Conservation (phyloP, 2,329 filamentous ascomycete species). For the Coniochaeta ligniaria region DNA sequence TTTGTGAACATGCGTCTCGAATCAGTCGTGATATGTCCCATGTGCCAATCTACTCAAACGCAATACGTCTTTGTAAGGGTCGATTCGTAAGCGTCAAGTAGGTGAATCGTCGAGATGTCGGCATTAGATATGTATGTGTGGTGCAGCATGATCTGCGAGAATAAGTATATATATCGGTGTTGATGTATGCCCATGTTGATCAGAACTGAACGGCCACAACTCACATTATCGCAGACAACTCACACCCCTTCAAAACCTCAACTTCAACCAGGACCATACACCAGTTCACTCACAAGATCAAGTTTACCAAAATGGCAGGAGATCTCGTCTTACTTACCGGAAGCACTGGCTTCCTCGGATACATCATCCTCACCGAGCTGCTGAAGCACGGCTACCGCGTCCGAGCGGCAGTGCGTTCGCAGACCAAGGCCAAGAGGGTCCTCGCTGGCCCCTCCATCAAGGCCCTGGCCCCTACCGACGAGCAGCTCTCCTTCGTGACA, state of each 20-base stretch:
- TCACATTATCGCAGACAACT: neutral
- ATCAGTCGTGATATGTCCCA: neutral
- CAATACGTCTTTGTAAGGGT: neutral
- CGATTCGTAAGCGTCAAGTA: neutral
- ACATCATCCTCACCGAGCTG: conserved; percentile 20
- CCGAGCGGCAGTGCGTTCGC: conserved; percentile 25
- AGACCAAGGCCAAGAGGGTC: conserved; percentile 20
- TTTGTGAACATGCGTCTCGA: neutral
- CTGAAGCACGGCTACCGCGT: conserved; percentile 27
- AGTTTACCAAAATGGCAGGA: neutral
- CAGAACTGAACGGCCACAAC: neutral
- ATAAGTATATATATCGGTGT: neutral
- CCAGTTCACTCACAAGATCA: neutral
- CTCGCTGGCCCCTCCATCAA: conserved; percentile 17
- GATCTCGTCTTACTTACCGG: conserved; percentile 23
- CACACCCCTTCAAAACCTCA: neutral
- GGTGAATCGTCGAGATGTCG: neutral
- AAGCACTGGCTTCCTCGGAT: conserved; percentile 29
- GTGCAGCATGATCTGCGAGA: neutral
- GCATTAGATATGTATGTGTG: neutral
- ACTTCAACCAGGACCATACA: neutral
- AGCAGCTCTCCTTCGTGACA: conserved; percentile 20
- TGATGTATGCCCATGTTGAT: neutral
- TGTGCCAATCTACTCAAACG: neutral
- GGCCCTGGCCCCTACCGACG: conserved; percentile 10